phyloP scores from a whole-genome alignment of 352 stramenopile species.

The Pythium insidiosum region DNA sequence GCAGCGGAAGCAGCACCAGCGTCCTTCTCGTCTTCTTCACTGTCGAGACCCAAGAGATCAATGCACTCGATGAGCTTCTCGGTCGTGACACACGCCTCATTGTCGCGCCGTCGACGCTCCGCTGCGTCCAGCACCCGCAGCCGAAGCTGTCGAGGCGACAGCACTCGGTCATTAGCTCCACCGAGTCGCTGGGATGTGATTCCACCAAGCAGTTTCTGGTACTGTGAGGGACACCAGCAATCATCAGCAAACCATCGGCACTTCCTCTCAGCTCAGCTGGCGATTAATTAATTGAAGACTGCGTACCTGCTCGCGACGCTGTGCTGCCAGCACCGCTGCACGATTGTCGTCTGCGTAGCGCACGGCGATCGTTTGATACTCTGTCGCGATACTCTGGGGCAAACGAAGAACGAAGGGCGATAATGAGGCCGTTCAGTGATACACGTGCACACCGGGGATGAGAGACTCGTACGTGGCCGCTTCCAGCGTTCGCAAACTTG shows the following conservation, averaged over 20 bases:
- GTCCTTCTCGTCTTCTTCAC: conserved; percentile 24
- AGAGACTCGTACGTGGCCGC: conserved; percentile 20
- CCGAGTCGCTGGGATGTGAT: conserved; percentile 28
- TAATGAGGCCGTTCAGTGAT: neutral
- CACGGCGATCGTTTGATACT: conserved; percentile 13
- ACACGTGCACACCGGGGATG: neutral
- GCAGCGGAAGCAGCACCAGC: neutral
- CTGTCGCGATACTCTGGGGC: conserved; percentile 10
- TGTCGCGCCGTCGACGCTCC: conserved; percentile 38
- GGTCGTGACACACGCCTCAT: conserved; percentile 16
- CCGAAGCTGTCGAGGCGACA: conserved; percentile 22
- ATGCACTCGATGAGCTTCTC: conserved; percentile 11
- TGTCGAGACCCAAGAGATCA: conserved; percentile 38
- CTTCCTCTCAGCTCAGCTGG: too few species aligned
- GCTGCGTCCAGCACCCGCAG: conserved; percentile 39
- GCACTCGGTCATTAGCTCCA: too few species aligned
- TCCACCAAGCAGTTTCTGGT: conserved; percentile 27
- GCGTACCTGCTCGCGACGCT: conserved; percentile 27
- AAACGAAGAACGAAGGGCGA: too few species aligned
- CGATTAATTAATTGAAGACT: too few species aligned
- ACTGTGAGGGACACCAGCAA: conserved; percentile 20
- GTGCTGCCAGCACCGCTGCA: conserved; percentile 28
- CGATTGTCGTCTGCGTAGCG: conserved; percentile 18
- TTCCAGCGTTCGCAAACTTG: conserved; percentile 32
- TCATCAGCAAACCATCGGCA: too few species aligned